Evolutionary conservation across 1,284 basidiomycete species (phyloP).

Genomic region (Tausonia pullulans): DNA sequence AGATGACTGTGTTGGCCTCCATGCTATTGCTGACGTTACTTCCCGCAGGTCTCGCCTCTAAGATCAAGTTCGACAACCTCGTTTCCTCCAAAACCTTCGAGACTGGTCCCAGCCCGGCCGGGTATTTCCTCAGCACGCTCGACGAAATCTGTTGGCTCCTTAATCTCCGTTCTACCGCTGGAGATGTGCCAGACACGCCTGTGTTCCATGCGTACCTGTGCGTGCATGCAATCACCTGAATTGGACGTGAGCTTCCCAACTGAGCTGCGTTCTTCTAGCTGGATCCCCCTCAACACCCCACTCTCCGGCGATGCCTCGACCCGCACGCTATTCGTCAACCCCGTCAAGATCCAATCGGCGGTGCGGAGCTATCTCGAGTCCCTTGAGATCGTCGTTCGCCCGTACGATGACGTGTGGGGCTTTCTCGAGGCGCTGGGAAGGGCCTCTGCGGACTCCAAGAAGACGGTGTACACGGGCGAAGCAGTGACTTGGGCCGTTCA

Average conservation of each 20-base stretch:
- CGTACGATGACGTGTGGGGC: slow-evolving; percentile 73
- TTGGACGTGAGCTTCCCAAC: not conserved
- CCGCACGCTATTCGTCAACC: slow-evolving; percentile 57
- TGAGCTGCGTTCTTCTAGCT: not conserved
- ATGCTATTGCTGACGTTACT: not conserved
- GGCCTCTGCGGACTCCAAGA: slow-evolving; percentile 15
- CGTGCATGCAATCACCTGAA: slow-evolving; percentile 31
- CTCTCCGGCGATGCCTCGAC: not conserved
- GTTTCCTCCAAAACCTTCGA: slow-evolving; percentile 24
- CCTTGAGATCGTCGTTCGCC: slow-evolving; percentile 48
- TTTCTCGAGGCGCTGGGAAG: slow-evolving; percentile 40
- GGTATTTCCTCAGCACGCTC: slow-evolving; percentile 34
- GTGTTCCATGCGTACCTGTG: slow-evolving; percentile 77
- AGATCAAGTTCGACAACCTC: slow-evolving; percentile 26
- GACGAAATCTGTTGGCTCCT: slow-evolving; percentile 56
- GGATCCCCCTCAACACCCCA: not conserved
- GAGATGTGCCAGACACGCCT: slow-evolving; percentile 74
- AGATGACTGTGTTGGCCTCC: slow-evolving; percentile 26
- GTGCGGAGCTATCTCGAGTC: slow-evolving; percentile 49
- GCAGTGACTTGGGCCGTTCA: slow-evolving; percentile 31
- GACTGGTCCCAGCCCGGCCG: slow-evolving; percentile 12
- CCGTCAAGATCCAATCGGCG: slow-evolving; percentile 46
- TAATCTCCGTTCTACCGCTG: slow-evolving; percentile 59
- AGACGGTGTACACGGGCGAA: slow-evolving; percentile 24
- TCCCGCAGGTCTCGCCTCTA: slow-evolving; percentile 16